Conservation (phyloP, 371 early-diverging fungal species). For the Mortierella polycephala region DNA sequence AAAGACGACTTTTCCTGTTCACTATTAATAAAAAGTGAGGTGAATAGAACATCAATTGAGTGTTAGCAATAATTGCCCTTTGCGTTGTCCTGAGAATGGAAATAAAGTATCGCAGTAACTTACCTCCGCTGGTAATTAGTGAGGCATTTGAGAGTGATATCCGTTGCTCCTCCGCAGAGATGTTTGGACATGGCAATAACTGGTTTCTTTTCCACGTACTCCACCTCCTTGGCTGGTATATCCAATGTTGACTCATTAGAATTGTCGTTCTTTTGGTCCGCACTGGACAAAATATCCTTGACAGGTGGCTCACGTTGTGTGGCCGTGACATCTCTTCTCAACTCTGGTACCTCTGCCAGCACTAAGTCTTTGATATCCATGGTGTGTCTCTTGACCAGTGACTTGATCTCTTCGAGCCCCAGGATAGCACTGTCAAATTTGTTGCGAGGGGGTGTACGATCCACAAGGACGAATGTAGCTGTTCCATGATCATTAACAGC, state of each 20-base stretch:
- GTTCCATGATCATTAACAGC: constrained; percentile 71
- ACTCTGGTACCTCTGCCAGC: constrained; percentile 47
- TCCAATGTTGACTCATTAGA: background rate
- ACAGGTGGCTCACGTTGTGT: constrained; percentile 30
- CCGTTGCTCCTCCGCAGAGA: constrained; percentile 94
- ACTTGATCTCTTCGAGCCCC: constrained; percentile 41
- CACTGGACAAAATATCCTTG: constrained; percentile 7
- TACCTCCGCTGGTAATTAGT: constrained; percentile 63
- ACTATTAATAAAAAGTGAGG: constrained; percentile 9
- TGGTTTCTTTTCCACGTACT: constrained; percentile 48
- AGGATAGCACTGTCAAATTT: constrained; percentile 61
- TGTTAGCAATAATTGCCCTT: background rate
- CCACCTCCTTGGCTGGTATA: constrained; percentile 12
- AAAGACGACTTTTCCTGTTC: constrained; percentile 26
- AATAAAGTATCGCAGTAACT: background rate
- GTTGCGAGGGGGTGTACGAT: constrained; percentile 80
- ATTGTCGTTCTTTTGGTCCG: background rate
- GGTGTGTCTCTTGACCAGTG: constrained; percentile 69
- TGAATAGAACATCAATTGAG: background rate
- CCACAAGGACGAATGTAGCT: constrained; percentile 75
- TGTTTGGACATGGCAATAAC: constrained; percentile 88
- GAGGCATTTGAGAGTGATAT: constrained; percentile 83
- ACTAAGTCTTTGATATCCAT: constrained; percentile 90
- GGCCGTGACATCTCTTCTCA: constrained; percentile 45
- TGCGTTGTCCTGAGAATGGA: background rate